phyloP scores from a whole-genome alignment of 352 stramenopile genomes.

The Phytophthora uliginosa region DNA sequence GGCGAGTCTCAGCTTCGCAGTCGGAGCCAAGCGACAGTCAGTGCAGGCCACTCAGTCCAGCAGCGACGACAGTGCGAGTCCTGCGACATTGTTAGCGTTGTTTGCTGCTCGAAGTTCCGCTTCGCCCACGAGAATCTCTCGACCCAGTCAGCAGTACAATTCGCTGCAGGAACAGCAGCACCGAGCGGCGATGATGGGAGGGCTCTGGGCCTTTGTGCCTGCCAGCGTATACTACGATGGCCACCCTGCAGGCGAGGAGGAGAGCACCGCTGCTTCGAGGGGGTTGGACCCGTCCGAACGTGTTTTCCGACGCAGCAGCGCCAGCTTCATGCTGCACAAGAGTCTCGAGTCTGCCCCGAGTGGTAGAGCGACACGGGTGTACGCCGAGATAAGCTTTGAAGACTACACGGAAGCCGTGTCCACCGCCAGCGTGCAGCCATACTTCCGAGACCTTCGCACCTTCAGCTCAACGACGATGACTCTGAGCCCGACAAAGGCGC shows the following conservation, averaged over 20 bases:
- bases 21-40: constrained; percentile 13
- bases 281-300: not conserved
- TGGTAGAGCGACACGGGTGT: constrained; percentile 47
- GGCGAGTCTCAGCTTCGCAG: constrained; percentile 13
- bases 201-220: constrained; percentile 33
- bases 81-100: constrained; percentile 15
- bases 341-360: constrained; percentile 14
- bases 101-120: constrained; percentile 30
- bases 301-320: constrained; percentile 8
- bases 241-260: constrained; percentile 1
- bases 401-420: constrained; percentile 29
- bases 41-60: not conserved
- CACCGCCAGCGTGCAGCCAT: constrained; percentile 30
- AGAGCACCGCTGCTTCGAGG: not conserved
- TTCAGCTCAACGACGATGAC: constrained; percentile 25
- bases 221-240: constrained; percentile 27
- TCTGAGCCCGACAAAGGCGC: not conserved
- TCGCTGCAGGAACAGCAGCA: constrained; percentile 22
- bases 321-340: constrained; percentile 26
- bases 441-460: constrained; percentile 43
- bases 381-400: constrained; percentile 55
- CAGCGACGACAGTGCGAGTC: constrained; percentile 17
- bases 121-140: not conserved
- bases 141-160: constrained; percentile 19
- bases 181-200: constrained; percentile 16